A percentile compares a stretch with the other conserved stretches of the same genome.
Conservation (phyloP, 1,139 yeast species). For the Hyphopichia fennica region DNA sequence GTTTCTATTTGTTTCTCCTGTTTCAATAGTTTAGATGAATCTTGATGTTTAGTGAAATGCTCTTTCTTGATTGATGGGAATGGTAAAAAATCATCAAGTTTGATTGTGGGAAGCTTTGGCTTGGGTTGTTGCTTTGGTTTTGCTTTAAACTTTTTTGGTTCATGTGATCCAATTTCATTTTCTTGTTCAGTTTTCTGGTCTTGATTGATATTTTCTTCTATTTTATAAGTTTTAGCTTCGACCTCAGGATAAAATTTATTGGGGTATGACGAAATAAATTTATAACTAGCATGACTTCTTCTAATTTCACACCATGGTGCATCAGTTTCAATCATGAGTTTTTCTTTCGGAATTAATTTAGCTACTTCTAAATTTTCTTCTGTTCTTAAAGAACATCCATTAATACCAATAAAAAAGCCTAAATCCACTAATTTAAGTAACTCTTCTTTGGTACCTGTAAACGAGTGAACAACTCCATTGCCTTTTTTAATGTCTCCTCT, state of each 20-base stretch:
- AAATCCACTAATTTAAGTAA: constrained; percentile 48
- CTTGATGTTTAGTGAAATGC: constrained; percentile 41
- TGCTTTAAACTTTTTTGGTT: neutral
- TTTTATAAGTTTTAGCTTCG: constrained; percentile 5
- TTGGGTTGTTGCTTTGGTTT: constrained; percentile 2
- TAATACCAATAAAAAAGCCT: constrained; percentile 76
- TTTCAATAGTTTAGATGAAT: constrained; percentile 17
- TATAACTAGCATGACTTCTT: constrained; percentile 75
- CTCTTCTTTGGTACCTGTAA: constrained; percentile 80
- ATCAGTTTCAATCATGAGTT: constrained; percentile 84
- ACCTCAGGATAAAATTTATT: constrained; percentile 53
- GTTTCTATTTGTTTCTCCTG: constrained; percentile 7
- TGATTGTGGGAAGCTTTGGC: constrained; percentile 17
- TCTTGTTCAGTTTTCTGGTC: neutral
- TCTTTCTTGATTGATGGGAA: constrained; percentile 68
- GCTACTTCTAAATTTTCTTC: constrained; percentile 73
- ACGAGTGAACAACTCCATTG: constrained; percentile 87
- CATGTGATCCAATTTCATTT: neutral
- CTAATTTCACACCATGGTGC: constrained; percentile 98
- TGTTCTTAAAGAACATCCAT: constrained; percentile 89
- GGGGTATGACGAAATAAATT: constrained; percentile 54
- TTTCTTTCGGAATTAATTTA: constrained; percentile 61
- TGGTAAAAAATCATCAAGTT: constrained; percentile 52
- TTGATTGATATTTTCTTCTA: constrained; percentile 7
- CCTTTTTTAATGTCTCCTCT: constrained; percentile 35